These are phyloP conservation scores for Heterobasidion irregulare DNA, from an alignment of 1,284 basidiomycete species.

Conservation along the genomic window DNA sequence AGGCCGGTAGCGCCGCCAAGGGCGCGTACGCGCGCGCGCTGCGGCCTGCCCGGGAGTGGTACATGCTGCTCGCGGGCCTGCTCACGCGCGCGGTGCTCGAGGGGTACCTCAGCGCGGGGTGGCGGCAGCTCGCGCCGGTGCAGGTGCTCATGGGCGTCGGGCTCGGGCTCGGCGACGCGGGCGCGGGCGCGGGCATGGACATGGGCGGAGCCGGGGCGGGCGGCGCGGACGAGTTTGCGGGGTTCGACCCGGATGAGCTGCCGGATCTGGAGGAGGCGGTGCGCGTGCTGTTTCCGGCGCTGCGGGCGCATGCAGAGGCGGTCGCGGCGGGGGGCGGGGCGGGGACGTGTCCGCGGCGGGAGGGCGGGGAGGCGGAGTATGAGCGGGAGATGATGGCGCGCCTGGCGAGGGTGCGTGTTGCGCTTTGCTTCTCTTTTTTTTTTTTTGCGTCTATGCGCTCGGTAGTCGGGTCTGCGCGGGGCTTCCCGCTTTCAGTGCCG, in stretches of 20 bases:
- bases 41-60: slow-evolving; percentile 70
- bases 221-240: slow-evolving; percentile 31
- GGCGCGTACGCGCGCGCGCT: slow-evolving; percentile 39
- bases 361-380: slow-evolving; percentile 52
- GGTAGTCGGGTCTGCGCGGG: too few relatives aligned
- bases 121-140: slow-evolving; percentile 64
- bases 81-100: slow-evolving; percentile 74
- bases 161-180: slow-evolving; percentile 28
- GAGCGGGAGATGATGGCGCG: slow-evolving; percentile 60
- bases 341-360: neutral
- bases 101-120: slow-evolving; percentile 72
- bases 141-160: slow-evolving; percentile 71
- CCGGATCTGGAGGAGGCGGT: slow-evolving; percentile 59
- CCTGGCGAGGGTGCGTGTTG: slow-evolving; percentile 52
- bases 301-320: slow-evolving; percentile 22
- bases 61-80: slow-evolving; percentile 65
- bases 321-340: slow-evolving; percentile 20
- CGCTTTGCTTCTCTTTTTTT: too few relatives aligned
- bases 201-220: slow-evolving; percentile 1
- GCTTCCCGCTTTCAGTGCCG: too few relatives aligned
- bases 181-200: too few relatives aligned
- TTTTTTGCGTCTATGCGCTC: too few relatives aligned
- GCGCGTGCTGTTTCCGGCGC: slow-evolving; percentile 58
- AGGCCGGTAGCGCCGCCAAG: slow-evolving; percentile 3
- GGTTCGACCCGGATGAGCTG: slow-evolving; percentile 71